Evolutionary conservation across 345 rosid genomes (phyloP), one percentile per base, ranked within the genome.

Genomic region (Pistacia vera): DNA sequence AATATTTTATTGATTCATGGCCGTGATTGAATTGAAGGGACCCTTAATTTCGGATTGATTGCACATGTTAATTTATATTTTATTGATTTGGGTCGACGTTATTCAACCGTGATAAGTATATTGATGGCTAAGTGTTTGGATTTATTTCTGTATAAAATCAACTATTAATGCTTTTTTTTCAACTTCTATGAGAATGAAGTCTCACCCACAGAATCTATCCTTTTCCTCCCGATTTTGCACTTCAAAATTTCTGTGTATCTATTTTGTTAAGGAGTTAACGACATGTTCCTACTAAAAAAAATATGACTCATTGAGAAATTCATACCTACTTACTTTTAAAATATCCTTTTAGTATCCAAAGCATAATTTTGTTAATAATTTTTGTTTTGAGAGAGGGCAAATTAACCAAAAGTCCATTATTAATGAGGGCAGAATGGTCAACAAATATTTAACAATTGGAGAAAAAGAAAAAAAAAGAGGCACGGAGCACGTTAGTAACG

Each of bases 201-300:
- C 76, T 41, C 79, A 75, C 75, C 76, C 38, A 75, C 82, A 79
- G 6, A 33, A 80, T 75, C 79, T 51, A 63, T 51, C 17, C 22
- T 22, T 22, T 22, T 22, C 22, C 22, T 22, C 22, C 22, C 22
- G 0, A 46, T 71, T 59, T 38, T 30, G 17, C 8, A 22, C 61
- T n/a, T n/a, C n/a, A n/a, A n/a, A n/a, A n/a, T n/a, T n/a, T n/a
- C n/a, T n/a, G 30, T 51, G 7, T 13, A 13, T 56, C 3, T 18
- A 3, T 56, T 2, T 14, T 56, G 3, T 14, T 22, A 22, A 22
- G 22, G 22, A 22, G 22, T 22, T 22, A 22, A 22, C 0, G 22
- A 22, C 22, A 22, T 22, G 22, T 22, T 22, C 22, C 22, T 22
- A 22, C 22, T 22, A 22, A 22, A 22, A 22, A 22, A 22, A 22